These are phyloP conservation scores for Diaporthe humulicola DNA, from an alignment of 2,329 filamentous ascomycete genomes.

Conservation along the genomic window DNA sequence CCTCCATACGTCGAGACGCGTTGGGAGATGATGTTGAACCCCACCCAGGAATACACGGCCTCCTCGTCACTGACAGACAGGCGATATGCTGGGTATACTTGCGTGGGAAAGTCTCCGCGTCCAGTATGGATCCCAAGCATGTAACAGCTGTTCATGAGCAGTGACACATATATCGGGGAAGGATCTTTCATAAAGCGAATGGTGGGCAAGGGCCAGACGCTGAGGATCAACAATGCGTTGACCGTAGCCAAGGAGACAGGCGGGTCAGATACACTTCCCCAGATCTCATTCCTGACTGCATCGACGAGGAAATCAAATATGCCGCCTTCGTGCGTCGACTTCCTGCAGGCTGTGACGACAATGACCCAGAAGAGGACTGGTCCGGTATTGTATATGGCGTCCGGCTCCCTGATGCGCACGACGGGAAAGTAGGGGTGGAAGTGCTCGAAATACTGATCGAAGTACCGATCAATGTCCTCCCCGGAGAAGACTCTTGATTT, in stretches of 20 bases:
- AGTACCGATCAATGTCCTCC: conserved; percentile 69
- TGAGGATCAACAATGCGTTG: conserved; percentile 65
- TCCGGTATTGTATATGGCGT: conserved; percentile 62
- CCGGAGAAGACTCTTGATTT: conserved; percentile 63
- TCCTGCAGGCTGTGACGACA: conserved; percentile 62
- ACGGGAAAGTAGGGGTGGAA: conserved; percentile 68
- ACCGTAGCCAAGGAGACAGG: conserved; percentile 62
- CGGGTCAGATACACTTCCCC: conserved; percentile 56
- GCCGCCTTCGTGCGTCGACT: conserved; percentile 59
- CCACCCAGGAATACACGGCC: conserved; percentile 66
- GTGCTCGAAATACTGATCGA: conserved; percentile 66
- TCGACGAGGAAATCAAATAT: conserved; percentile 61
- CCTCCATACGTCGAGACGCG: conserved; percentile 58
- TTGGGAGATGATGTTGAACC: conserved; percentile 65
- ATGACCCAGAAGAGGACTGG: conserved; percentile 69
- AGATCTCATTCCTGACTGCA: conserved; percentile 61
- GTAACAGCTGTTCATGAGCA: conserved; percentile 62
- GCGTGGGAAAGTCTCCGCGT: conserved; percentile 63
- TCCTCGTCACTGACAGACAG: conserved; percentile 64
- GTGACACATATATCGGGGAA: conserved; percentile 60
- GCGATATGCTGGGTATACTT: conserved; percentile 58
- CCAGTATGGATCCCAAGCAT: conserved; percentile 66
- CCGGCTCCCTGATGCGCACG: conserved; percentile 62
- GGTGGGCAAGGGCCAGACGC: conserved; percentile 64
- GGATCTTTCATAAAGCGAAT: conserved; percentile 66